Conservation (phyloP, 2,329 filamentous ascomycete genomes). For the Botrytis deweyae region DNA sequence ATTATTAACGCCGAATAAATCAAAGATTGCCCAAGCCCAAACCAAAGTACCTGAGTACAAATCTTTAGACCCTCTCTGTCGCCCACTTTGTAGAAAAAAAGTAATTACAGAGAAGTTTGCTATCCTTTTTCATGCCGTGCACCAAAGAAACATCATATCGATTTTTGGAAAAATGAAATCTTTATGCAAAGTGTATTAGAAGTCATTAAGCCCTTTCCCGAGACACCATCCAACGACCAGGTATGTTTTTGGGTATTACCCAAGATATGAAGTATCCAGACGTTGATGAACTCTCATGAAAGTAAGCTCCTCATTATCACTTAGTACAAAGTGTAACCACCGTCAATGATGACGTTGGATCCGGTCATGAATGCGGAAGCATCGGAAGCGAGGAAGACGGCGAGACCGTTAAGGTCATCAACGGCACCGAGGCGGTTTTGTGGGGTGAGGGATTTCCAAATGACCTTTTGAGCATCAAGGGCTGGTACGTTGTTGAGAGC, state of each 20-base stretch:
- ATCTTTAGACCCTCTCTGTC: conserved; percentile 6
- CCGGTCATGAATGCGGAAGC: conserved; percentile 76
- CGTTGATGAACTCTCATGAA: neutral
- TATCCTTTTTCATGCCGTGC: neutral
- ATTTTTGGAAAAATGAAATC: conserved; percentile 14
- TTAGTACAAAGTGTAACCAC: conserved; percentile 39
- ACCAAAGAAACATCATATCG: conserved; percentile 13
- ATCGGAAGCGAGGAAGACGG: conserved; percentile 73
- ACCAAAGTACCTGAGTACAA: neutral
- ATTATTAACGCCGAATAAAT: conserved; percentile 7
- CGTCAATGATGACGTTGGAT: conserved; percentile 52
- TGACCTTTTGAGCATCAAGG: conserved; percentile 78
- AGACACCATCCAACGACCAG: conserved; percentile 5
- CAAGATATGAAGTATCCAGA: conserved; percentile 15
- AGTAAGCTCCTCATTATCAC: conserved; percentile 28
- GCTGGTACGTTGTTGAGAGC: conserved; percentile 75
- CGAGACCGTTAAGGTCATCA: conserved; percentile 75
- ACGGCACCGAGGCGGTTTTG: conserved; percentile 70
- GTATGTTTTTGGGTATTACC: neutral
- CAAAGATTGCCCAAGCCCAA: conserved; percentile 6
- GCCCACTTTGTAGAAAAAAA: neutral
- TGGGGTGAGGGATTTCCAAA: conserved; percentile 73
- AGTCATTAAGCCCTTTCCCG: neutral
- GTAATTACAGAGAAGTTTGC: conserved; percentile 12
- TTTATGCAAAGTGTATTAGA: conserved; percentile 12